Percentiles rank a stretch among this genome's conserved stretches.
These are phyloP conservation scores for Scalesia atractyloides DNA, from an alignment of 129 eudicot species.

Conservation along the genomic window DNA sequence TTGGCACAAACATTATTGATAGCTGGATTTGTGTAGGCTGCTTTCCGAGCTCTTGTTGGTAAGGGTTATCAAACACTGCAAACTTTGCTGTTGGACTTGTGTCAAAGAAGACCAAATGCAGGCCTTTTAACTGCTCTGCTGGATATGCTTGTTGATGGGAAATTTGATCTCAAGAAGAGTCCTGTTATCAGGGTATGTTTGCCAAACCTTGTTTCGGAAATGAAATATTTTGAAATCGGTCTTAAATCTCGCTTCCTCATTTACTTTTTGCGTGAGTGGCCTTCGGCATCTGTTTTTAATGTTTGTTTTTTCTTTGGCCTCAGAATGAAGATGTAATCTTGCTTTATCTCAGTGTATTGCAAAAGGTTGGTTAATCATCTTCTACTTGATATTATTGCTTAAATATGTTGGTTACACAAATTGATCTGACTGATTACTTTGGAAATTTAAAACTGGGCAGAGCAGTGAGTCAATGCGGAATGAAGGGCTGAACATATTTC, in stretches of 20 bases:
- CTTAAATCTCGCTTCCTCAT: neutral
- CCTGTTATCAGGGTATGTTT: constrained; percentile 66
- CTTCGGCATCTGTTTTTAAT: constrained; percentile 24
- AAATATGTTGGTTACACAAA: constrained; percentile 9
- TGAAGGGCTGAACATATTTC: constrained; percentile 85
- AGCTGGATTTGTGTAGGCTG: constrained; percentile 49
- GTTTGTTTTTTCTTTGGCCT: constrained; percentile 25
- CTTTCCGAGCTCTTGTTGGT: constrained; percentile 94
- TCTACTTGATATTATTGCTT: constrained; percentile 12
- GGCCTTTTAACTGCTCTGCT: constrained; percentile 72
- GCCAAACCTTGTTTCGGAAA: neutral
- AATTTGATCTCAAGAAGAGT: constrained; percentile 68
- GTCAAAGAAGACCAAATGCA: constrained; percentile 80
- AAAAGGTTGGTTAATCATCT: constrained; percentile 68
- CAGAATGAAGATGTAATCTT: constrained; percentile 97
- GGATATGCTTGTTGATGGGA: constrained; percentile 98
- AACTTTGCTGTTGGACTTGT: constrained; percentile 86
- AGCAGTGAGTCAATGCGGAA: constrained; percentile 84
- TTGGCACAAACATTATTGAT: constrained; percentile 19
- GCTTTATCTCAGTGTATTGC: constrained; percentile 84
- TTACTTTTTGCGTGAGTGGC: neutral
- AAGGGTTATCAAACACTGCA: constrained; percentile 79
- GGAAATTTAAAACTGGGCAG: constrained; percentile 72
- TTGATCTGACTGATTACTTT: constrained; percentile 39
- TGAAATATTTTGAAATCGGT: neutral